phyloP scores from a whole-genome alignment of 768 basidiomycete species.

The Boletus reticuloceps region DNA sequence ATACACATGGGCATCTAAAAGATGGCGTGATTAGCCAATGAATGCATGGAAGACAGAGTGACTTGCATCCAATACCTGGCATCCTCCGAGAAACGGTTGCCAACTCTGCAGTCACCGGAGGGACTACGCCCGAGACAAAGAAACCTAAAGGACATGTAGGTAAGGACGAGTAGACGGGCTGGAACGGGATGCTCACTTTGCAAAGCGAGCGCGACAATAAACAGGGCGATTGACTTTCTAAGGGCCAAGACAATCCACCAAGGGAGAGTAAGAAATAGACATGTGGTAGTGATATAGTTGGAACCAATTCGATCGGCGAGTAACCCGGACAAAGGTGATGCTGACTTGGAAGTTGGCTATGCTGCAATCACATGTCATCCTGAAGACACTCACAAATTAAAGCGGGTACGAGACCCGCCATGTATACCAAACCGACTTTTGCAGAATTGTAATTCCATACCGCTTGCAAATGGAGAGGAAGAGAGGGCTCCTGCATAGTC shows the following conservation, averaged over 20 bases:
- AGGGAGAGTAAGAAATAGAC: constrained; percentile 52
- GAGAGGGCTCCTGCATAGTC: constrained; percentile 52
- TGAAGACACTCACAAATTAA: constrained; percentile 52
- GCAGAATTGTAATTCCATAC: constrained; percentile 47
- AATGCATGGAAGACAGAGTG: neutral
- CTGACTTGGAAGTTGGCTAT: constrained; percentile 30
- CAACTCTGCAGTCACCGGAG: constrained; percentile 66
- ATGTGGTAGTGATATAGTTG: constrained; percentile 50
- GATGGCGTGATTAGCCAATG: neutral
- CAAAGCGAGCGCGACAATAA: constrained; percentile 40
- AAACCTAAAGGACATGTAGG: constrained; percentile 42
- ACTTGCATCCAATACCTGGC: constrained; percentile 67
- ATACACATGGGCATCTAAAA: constrained; percentile 68
- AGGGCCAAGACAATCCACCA: constrained; percentile 62
- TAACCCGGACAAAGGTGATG: constrained; percentile 59
- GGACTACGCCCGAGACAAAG: constrained; percentile 55
- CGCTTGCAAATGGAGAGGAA: constrained; percentile 52
- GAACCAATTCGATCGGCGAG: constrained; percentile 55
- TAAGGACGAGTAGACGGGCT: neutral
- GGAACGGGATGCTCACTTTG: constrained; percentile 43
- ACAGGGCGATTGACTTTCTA: constrained; percentile 47
- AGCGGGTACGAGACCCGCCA: constrained; percentile 62
- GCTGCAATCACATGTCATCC: neutral
- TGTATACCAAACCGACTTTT: constrained; percentile 62
- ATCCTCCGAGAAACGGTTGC: constrained; percentile 55